Percentiles rank a stretch among this genome's conserved stretches.
Evolutionary conservation across 2,329 filamentous ascomycete species (phyloP).

Genomic region (Colletotrichum sp.): DNA sequence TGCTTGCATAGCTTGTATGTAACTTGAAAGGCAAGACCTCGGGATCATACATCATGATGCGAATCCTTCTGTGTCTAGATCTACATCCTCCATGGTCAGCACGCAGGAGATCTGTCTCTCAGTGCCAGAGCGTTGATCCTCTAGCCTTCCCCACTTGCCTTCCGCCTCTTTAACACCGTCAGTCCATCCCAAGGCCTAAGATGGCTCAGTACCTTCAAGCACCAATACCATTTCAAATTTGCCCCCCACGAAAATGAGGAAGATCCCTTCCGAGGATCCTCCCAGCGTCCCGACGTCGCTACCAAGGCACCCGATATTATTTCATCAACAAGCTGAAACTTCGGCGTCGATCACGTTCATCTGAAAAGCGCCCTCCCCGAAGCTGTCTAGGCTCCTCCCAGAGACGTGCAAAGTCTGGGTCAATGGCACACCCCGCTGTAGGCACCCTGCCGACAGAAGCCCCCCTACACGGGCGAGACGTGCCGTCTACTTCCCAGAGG

Average conservation of each 20-base stretch:
- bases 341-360: not conserved
- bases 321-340: not conserved
- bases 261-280: not conserved
- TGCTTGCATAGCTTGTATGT: not conserved
- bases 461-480: not conserved
- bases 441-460: not conserved
- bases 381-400: not conserved
- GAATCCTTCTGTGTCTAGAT: not conserved
- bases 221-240: too few relatives aligned
- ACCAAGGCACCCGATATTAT: not conserved
- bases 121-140: fast-evolving
- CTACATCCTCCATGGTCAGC: not conserved
- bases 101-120: fast-evolving
- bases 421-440: not conserved
- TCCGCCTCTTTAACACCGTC: not conserved
- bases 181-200: not conserved
- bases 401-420: not conserved
- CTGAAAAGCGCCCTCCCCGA: not conserved
- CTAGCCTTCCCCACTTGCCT: not conserved
- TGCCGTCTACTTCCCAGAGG: not conserved
- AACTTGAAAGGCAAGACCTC: not conserved
- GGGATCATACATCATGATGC: not conserved
- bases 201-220: not conserved
- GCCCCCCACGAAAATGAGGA: not conserved
- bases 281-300: not conserved